These are phyloP conservation scores for Acanthamoeba divionensis DNA, from an alignment of 208 protist genomes.

Conservation along the genomic window DNA sequence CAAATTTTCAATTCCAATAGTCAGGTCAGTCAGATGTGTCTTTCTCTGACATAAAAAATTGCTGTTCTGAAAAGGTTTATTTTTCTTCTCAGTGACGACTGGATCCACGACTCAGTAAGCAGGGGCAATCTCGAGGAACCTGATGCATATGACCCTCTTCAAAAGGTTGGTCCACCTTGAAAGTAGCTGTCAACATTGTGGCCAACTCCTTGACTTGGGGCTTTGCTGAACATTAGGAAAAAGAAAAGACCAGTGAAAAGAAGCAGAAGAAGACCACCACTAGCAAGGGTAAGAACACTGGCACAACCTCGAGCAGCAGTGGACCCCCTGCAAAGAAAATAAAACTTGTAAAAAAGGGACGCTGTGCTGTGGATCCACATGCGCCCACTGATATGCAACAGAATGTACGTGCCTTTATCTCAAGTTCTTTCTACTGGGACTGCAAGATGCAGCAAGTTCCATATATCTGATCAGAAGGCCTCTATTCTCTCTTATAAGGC, in stretches of 20 bases:
- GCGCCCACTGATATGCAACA: neutral
- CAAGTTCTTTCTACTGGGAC: neutral
- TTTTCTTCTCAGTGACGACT: neutral
- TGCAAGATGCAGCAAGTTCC: neutral
- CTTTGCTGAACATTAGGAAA: neutral
- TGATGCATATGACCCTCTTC: neutral
- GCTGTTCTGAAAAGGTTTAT: neutral
- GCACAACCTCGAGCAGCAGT: neutral
- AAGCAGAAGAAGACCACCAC: neutral
- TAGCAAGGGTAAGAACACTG: neutral
- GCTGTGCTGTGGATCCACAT: conserved; percentile 8
- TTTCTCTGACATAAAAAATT: neutral
- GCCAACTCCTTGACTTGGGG: neutral
- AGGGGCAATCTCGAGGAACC: neutral
- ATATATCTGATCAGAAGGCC: no score
- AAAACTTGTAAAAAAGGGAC: conserved; percentile 53
- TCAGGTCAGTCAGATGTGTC: neutral
- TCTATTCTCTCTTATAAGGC: neutral
- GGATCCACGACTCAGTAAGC: neutral
- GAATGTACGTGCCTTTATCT: neutral
- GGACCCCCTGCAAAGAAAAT: neutral
- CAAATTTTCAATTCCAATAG: neutral
- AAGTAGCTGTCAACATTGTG: neutral
- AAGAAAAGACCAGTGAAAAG: neutral
- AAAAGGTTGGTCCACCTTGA: neutral